Evolutionary conservation across 345 rosid genomes (phyloP).

Genomic region (Acer negundo): DNA sequence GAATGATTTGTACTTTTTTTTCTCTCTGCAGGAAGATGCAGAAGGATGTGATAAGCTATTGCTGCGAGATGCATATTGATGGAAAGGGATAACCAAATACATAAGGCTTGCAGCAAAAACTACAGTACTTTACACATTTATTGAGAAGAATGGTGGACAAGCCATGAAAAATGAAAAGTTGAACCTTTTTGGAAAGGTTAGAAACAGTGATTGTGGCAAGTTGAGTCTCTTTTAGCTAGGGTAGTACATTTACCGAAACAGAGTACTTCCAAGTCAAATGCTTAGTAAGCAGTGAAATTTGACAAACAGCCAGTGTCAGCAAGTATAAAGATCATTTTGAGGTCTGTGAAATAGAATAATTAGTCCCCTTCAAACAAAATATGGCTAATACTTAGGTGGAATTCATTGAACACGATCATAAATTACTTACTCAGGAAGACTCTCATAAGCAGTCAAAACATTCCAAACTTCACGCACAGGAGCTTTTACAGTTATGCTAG

Average conservation of each 20-base stretch:
- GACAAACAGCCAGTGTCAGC: background rate
- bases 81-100: background rate
- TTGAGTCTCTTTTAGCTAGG: background rate
- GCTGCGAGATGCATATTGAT: background rate
- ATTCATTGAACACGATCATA: constrained; percentile 5
- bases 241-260: background rate
- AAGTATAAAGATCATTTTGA: background rate
- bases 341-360: background rate
- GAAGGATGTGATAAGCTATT: background rate
- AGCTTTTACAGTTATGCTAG: constrained; percentile 98
- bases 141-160: background rate
- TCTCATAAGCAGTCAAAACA: constrained; percentile 86
- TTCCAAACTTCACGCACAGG: constrained; percentile 94
- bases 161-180: background rate
- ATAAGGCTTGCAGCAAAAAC: background rate
- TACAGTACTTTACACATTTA: background rate
- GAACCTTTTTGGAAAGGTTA: background rate
- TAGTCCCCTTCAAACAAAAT: background rate
- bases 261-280: background rate
- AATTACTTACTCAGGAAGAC: constrained; percentile 84
- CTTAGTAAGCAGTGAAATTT: background rate
- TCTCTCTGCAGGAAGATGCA: background rate
- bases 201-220: background rate
- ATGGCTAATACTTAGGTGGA: background rate
- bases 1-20: background rate